These are phyloP conservation scores for Chlorella sp. DNA, from an alignment of 139 green algal species.

Conservation along the genomic window DNA sequence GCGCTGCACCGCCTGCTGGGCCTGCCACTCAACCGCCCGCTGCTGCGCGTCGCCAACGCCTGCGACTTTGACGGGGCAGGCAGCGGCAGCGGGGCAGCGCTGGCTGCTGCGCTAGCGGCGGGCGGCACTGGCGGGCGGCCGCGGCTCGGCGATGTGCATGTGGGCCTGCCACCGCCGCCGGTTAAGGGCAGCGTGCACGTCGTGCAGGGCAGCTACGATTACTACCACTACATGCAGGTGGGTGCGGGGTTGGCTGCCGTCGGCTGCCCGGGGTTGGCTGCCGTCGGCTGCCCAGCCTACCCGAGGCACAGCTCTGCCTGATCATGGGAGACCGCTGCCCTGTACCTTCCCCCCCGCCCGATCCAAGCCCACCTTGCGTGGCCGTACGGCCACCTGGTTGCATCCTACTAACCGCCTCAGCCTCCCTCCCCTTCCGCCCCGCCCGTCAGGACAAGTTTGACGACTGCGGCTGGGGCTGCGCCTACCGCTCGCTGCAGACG, in stretches of 20 bases:
- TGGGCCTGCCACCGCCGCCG: constrained; percentile 51
- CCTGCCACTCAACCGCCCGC: constrained; percentile 78
- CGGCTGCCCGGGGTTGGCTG: neutral
- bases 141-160: constrained; percentile 79
- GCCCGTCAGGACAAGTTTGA: constrained; percentile 85
- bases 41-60: constrained; percentile 73
- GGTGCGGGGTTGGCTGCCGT: neutral
- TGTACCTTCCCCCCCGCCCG: neutral
- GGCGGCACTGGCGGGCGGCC: constrained; percentile 2
- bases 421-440: neutral
- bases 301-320: too few species aligned
- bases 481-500: constrained; percentile 96
- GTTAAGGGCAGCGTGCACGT: constrained; percentile 66
- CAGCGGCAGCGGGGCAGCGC: neutral
- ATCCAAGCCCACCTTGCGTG: too few species aligned
- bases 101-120: neutral
- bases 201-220: constrained; percentile 88
- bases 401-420: too few species aligned
- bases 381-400: too few species aligned
- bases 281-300: too few species aligned
- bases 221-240: constrained; percentile 97
- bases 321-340: too few species aligned
- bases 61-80: constrained; percentile 32
- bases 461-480: constrained; percentile 95
- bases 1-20: constrained; percentile 67